A percentile compares a stretch with the other conserved stretches of the same genome.
phyloP scores from a whole-genome alignment of 768 basidiomycete genomes.

The Psilocybe sp. region DNA sequence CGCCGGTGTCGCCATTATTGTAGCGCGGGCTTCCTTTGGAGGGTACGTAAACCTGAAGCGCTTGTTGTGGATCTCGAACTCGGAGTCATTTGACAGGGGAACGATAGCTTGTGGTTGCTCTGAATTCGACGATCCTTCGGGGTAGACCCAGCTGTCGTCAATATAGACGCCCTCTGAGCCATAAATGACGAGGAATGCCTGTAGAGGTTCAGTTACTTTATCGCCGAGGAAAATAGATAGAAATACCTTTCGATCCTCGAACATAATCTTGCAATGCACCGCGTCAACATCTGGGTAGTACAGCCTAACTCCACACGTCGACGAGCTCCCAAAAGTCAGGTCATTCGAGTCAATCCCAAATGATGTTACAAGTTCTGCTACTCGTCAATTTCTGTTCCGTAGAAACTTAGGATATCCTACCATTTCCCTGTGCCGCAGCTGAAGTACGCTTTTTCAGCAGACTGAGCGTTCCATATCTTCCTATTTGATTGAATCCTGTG shows the following conservation, averaged over 20 bases:
- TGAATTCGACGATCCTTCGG: conserved; percentile 22
- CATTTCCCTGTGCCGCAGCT: background rate
- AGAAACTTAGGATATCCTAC: background rate
- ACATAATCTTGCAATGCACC: conserved; percentile 66
- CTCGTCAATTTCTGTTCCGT: conserved; percentile 29
- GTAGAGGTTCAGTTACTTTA: background rate
- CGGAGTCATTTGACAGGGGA: conserved; percentile 63
- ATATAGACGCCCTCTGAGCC: conserved; percentile 56
- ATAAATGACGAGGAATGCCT: conserved; percentile 69
- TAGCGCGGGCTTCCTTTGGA: conserved; percentile 63
- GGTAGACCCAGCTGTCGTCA: conserved; percentile 63
- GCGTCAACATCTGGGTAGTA: conserved; percentile 65
- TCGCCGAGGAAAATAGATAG: background rate
- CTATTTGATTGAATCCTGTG: conserved; percentile 48
- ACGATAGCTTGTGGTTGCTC: conserved; percentile 44
- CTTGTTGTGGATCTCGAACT: conserved; percentile 67
- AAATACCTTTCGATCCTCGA: conserved; percentile 60
- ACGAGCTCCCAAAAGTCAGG: conserved; percentile 68
- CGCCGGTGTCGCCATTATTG: conserved; percentile 48
- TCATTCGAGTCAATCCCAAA: conserved; percentile 71
- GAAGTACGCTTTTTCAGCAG: conserved; percentile 48
- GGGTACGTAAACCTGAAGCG: conserved; percentile 74
- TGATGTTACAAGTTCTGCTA: conserved; percentile 45
- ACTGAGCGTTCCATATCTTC: conserved; percentile 62
- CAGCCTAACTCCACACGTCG: conserved; percentile 60